phyloP scores from a whole-genome alignment of 805 yeast species.

The Hyphopichia homilentoma region DNA sequence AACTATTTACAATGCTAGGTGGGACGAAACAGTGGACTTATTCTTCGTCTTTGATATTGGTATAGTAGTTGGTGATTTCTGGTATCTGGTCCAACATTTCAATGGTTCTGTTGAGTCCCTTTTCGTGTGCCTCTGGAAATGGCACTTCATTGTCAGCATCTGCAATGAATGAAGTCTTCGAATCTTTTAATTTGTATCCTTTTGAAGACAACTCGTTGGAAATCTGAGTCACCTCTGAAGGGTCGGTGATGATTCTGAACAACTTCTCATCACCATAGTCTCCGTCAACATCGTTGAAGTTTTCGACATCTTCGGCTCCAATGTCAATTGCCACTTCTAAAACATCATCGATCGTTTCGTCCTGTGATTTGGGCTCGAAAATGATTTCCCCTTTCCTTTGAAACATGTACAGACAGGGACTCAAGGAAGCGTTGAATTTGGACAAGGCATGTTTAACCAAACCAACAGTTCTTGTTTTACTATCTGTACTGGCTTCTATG shows the following conservation, averaged over 20 bases:
- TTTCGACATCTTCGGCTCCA: slow-evolving; percentile 78
- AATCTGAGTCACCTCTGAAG: slow-evolving; percentile 56
- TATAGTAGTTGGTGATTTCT: slow-evolving; percentile 78
- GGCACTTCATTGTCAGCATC: slow-evolving; percentile 56
- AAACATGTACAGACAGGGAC: slow-evolving; percentile 78
- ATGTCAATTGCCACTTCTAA: slow-evolving; percentile 74
- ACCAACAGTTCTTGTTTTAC: slow-evolving; percentile 77
- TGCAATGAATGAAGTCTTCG: slow-evolving; percentile 66
- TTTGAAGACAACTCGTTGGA: slow-evolving; percentile 52
- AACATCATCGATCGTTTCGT: slow-evolving; percentile 54
- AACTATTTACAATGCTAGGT: too few relatives aligned
- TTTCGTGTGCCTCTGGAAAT: slow-evolving; percentile 49
- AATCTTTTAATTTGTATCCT: slow-evolving; percentile 61
- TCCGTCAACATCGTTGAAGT: slow-evolving; percentile 37
- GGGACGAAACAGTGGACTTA: too few relatives aligned
- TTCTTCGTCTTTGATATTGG: slow-evolving; percentile 50
- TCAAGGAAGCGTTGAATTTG: slow-evolving; percentile 62
- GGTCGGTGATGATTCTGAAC: slow-evolving; percentile 56
- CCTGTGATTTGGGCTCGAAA: slow-evolving; percentile 37
- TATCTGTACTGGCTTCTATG: slow-evolving; percentile 85
- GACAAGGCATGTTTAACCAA: slow-evolving; percentile 71
- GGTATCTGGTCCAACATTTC: slow-evolving; percentile 68
- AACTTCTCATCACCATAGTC: slow-evolving; percentile 34
- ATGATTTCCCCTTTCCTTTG: slow-evolving; percentile 72
- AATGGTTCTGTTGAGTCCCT: slow-evolving; percentile 55